Evolutionary conservation across 345 rosid species (phyloP), one percentile per base, ranked within the genome.

Genomic region (Xanthoceras sorbifolium): DNA sequence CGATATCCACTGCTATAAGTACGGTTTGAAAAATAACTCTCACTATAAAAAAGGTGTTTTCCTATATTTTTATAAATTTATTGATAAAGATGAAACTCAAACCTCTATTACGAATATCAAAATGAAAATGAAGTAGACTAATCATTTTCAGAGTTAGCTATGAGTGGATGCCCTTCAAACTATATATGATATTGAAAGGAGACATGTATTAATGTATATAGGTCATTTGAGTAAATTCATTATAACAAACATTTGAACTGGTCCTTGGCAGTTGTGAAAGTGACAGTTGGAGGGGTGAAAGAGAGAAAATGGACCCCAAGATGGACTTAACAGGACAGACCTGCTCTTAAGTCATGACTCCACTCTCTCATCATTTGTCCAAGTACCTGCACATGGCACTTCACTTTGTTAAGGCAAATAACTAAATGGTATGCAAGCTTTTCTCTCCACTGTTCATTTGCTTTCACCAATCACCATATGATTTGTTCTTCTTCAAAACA

Each of bases 221-320:
- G 77, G 74, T 8, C 26, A 61, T 46, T 71, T 32, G 15, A 17
- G 64, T 62, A 63, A 77, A 40, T 70, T 64, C 38, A 18, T 0
- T 3, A 44, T 25, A 55, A 76, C 78, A 78, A 69, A 65, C 78
- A 63, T 68, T 76, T 76, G 81, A 78, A 74, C 42, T 9, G 73
- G 79, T 72, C 66, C 68, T 72, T 64, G 77, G 79, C 73, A 69
- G 82, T 80, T 82, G 75, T 73, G 81, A 82, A 71, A 76, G 71
- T 69, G 85, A 85, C 88, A 71, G 77, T 82, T 78, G 82, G 74
- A 69, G 63, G 72, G 63, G 72, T 64, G 25, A 81, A 81, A 69
- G 61, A 71, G n/a, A 22, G 29, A 22, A 11, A 40, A 26, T 18
- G 22, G 46, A 32, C 8, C 36, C 8, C 9, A n/a, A 20, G 50